Percentiles rank a stretch among this genome's conserved stretches.
phyloP scores from a whole-genome alignment of 345 rosid genomes.

The Populus simonii region DNA sequence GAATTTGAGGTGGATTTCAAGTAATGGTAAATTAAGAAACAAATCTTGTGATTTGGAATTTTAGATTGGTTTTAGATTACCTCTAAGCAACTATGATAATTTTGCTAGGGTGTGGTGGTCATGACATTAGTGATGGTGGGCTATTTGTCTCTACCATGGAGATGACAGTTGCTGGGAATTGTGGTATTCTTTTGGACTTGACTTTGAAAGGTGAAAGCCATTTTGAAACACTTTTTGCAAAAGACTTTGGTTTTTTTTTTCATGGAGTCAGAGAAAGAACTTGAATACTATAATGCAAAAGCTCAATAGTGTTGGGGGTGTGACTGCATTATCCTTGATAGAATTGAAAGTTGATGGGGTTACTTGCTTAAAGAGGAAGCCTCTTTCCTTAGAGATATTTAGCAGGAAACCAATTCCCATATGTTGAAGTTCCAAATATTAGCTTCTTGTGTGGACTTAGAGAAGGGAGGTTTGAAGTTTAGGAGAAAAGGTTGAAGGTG shows the following conservation, averaged over 20 bases:
- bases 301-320: conserved; percentile 50
- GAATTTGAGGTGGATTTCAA: too few relatives aligned
- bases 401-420: conserved; percentile 91
- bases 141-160: conserved; percentile 65
- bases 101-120: conserved; percentile 34
- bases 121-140: conserved; percentile 93
- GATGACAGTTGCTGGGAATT: conserved; percentile 93
- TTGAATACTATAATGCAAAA: conserved; percentile 53
- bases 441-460: conserved; percentile 74
- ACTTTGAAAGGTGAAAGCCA: conserved; percentile 54
- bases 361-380: conserved; percentile 55
- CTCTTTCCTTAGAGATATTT: conserved; percentile 68
- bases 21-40: too few relatives aligned
- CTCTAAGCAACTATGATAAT: too few relatives aligned
- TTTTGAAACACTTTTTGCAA: conserved; percentile 76
- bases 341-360: conserved; percentile 60
- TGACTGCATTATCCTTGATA: conserved; percentile 48
- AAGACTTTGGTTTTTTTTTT: conserved; percentile 68
- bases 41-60: too few relatives aligned
- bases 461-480: conserved; percentile 77
- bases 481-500: conserved; percentile 21
- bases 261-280: conserved; percentile 58
- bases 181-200: conserved; percentile 57
- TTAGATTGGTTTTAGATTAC: too few relatives aligned
- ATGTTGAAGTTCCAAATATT: conserved; percentile 74